Evolutionary conservation across 83 land plant species (phyloP), one percentile per base, ranked within the genome.

Genomic region (Picea abies): DNA sequence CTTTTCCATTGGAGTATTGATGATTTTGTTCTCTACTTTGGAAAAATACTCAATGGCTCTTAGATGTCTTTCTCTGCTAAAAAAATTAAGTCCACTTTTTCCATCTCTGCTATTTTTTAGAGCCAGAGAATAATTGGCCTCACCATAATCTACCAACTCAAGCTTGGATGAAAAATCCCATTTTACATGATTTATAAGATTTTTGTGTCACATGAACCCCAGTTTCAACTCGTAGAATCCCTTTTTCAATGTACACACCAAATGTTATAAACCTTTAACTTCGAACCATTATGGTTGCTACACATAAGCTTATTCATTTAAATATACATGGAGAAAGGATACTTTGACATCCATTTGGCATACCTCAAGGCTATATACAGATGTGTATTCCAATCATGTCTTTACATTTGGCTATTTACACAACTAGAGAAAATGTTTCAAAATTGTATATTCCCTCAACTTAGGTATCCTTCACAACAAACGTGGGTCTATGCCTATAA

Each of bases 201-300:
- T 29, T 29, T 29, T 29, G 0, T 29, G 29, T 29, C 29, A 29
- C 29, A 29, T 29, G 29, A 29, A 29, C 29, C 29, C 29, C 29
- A 29, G 39, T 16, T 73, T 82, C 29, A 82, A 60, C 15, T 63
- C 79, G 44, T 71, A 70, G 1, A 82, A 8, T 22, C 69, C 62
- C 61, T 78, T 83, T 62, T 65, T 4, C 32, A 83, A 14, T 56
- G 22, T 44, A 23, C 85, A 83, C 62, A 83, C 81, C 20, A 60
- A 16, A 16, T 23, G 49, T 3, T 6, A 0, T 2, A 17, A 29
- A 9, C 10, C 37, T 20, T 19, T 67, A 5, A n/a, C 19, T 61
- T 61, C 75, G 29, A 62, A 83, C 6, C 81, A 68, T 16, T 22
- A 4, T 14, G 71, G 32, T 58, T 60, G 0, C 29, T 29, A 29